Evolutionary conservation across 2,329 filamentous ascomycete genomes (phyloP).

Genomic region (Pestalotiopsis sp.): DNA sequence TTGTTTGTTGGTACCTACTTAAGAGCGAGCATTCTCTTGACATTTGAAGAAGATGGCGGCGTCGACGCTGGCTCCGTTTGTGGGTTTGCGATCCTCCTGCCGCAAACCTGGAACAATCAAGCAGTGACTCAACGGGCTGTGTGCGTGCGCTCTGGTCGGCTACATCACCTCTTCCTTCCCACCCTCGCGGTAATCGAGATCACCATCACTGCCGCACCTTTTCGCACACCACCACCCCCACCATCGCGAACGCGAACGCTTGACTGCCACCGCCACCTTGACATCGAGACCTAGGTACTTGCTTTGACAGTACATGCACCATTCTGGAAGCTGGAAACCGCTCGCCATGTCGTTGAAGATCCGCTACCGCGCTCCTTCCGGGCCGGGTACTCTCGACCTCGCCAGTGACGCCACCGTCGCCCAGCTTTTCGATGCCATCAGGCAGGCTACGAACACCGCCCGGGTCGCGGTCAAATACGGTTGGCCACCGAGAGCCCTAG

Average conservation of each 20-base stretch:
- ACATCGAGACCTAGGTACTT: too few relatives aligned
- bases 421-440: slow-evolving; percentile 62
- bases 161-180: too few relatives aligned
- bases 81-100: neutral
- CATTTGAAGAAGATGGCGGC: neutral
- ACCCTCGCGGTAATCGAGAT: too few relatives aligned
- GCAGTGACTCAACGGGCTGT: neutral
- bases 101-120: neutral
- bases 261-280: too few relatives aligned
- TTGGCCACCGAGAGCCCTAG: slow-evolving; percentile 75
- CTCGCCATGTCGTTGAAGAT: slow-evolving; percentile 45
- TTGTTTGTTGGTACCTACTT: too few relatives aligned
- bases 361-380: slow-evolving; percentile 73
- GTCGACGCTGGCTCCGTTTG: neutral
- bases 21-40: neutral
- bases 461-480: slow-evolving; percentile 81
- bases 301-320: too few relatives aligned
- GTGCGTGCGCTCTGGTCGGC: too few relatives aligned
- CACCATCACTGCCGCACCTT: too few relatives aligned
- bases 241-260: too few relatives aligned
- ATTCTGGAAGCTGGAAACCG: too few relatives aligned
- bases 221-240: too few relatives aligned
- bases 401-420: slow-evolving; percentile 67
- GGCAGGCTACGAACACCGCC: slow-evolving; percentile 63
- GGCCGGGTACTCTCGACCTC: slow-evolving; percentile 70